These are phyloP conservation scores for Candida montana DNA, from an alignment of 805 yeast species.

Conservation along the genomic window DNA sequence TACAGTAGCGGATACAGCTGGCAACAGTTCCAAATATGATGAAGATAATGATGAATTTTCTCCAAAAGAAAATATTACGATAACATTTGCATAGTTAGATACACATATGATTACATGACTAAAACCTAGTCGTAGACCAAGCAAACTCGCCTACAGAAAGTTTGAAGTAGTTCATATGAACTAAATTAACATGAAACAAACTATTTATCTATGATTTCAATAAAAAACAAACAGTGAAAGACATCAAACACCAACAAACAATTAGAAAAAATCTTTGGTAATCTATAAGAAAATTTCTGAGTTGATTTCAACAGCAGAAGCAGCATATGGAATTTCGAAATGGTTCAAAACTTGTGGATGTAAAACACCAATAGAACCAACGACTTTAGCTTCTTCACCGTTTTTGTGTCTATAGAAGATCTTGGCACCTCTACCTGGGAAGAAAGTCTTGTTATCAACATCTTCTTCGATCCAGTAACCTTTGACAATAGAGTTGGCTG, in stretches of 20 bases:
- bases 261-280: too few relatives aligned
- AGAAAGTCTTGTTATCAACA: constrained; percentile 61
- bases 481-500: constrained; percentile 45
- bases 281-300: constrained; percentile 73
- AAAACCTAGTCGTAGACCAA: too few relatives aligned
- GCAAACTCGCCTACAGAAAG: too few relatives aligned
- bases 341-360: constrained; percentile 88
- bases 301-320: constrained; percentile 84
- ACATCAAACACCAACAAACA: not conserved
- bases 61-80: constrained; percentile 16
- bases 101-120: too few relatives aligned
- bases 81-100: constrained; percentile 18
- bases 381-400: constrained; percentile 48
- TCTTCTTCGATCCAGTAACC: constrained; percentile 87
- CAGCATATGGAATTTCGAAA: constrained; percentile 91
- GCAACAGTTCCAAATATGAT: not conserved
- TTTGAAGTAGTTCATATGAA: too few relatives aligned
- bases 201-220: not conserved
- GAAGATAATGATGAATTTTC: constrained; percentile 17
- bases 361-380: constrained; percentile 89
- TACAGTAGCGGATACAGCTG: not conserved
- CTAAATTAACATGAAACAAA: not conserved
- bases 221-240: not conserved
- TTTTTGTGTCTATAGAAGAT: constrained; percentile 65
- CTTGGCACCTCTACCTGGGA: constrained; percentile 97